Evolutionary conservation across 208 protist species (phyloP).

Genomic region (Acanthamoeba lenticulata): DNA sequence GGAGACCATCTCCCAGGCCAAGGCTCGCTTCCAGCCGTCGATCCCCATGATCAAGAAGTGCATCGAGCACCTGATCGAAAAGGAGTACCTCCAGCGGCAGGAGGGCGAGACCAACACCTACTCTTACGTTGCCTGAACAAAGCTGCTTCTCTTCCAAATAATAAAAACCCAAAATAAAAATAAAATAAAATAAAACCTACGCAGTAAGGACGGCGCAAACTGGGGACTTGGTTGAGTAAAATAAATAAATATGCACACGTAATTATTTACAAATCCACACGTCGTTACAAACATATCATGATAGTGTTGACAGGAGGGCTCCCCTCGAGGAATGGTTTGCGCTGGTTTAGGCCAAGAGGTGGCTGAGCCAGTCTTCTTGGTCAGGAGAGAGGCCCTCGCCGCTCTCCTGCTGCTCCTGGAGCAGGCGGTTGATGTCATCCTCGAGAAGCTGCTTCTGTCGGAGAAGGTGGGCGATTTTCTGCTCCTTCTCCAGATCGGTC

Average conservation of each 20-base stretch:
- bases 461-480: neutral
- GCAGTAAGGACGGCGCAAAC: too few relatives aligned
- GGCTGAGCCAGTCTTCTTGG: neutral
- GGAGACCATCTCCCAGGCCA: slow-evolving; percentile 79
- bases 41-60: slow-evolving; percentile 85
- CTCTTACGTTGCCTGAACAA: slow-evolving; percentile 76
- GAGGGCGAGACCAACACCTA: slow-evolving; percentile 82
- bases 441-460: neutral
- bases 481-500: neutral
- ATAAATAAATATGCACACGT: too few relatives aligned
- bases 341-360: neutral
- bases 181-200: too few relatives aligned
- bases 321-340: too few relatives aligned
- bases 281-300: neutral
- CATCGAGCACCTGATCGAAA: slow-evolving; percentile 86
- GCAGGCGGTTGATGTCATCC: neutral
- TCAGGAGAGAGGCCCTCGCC: neutral
- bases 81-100: slow-evolving; percentile 85
- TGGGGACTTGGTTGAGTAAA: too few relatives aligned
- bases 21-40: slow-evolving; percentile 80
- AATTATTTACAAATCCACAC: too few relatives aligned
- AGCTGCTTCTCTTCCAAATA: neutral
- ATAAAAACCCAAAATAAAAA: too few relatives aligned
- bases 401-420: neutral
- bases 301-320: neutral